Percentiles rank a stretch among this genome's conserved stretches.
phyloP scores from a whole-genome alignment of 768 basidiomycete genomes.

The Naganishia antarctica region DNA sequence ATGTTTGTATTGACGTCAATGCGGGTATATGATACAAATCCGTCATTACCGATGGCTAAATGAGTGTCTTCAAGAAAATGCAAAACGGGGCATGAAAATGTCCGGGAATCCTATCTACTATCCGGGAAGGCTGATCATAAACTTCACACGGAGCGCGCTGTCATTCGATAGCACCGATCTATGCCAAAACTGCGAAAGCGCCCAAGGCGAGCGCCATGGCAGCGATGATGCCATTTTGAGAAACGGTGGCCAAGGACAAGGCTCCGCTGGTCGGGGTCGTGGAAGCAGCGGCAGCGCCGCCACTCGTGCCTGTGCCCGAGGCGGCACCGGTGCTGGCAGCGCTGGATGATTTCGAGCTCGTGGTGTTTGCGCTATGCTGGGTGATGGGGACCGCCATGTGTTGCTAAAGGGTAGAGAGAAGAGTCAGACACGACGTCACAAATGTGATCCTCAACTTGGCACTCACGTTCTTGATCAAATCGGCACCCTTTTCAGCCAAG shows the following conservation, averaged over 20 bases:
- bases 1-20: background rate
- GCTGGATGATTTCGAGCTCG: conserved; percentile 1
- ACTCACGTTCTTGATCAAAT: conserved; percentile 30
- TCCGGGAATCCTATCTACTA: conserved; percentile 14
- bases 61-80: conserved; percentile 13
- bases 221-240: background rate
- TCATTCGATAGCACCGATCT: background rate
- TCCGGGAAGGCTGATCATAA: conserved; percentile 6
- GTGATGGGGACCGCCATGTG: conserved; percentile 41
- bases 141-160: background rate
- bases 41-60: conserved; percentile 3
- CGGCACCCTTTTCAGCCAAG: conserved; percentile 27
- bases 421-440: background rate
- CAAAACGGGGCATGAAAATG: background rate
- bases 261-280: conserved; percentile 10
- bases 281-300: background rate
- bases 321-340: background rate
- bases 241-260: background rate
- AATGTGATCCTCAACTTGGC: background rate
- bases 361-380: too few relatives aligned
- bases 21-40: background rate
- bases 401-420: conserved; percentile 28
- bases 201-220: conserved; percentile 2
- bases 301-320: background rate
- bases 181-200: conserved; percentile 5